phyloP scores from a whole-genome alignment of 2,329 filamentous ascomycete species.

The Calonectria hawksworthii region DNA sequence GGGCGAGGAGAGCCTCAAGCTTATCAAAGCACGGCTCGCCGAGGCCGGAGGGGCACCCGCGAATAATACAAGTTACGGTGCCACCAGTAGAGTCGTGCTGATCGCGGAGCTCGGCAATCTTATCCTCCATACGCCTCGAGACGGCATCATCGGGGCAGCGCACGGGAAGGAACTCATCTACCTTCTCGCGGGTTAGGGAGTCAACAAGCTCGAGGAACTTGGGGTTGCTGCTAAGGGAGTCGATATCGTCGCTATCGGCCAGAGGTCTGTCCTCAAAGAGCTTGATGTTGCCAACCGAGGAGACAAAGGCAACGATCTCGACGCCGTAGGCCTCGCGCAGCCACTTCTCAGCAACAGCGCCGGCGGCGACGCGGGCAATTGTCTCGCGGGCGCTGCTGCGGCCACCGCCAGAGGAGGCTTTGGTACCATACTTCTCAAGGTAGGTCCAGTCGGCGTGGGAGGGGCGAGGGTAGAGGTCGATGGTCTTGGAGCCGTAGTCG shows the following conservation, averaged over 20 bases:
- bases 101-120: conserved; percentile 84
- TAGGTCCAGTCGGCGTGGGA: conserved; percentile 98
- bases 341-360: conserved; percentile 95
- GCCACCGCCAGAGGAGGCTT: conserved; percentile 91
- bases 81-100: conserved; percentile 91
- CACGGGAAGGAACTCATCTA: conserved; percentile 87
- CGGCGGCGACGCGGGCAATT: conserved; percentile 91
- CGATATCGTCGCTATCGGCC: conserved; percentile 69
- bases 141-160: conserved; percentile 82
- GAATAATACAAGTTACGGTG: conserved; percentile 95
- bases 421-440: conserved; percentile 95
- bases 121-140: conserved; percentile 79
- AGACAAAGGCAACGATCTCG: conserved; percentile 92
- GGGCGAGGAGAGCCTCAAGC: conserved; percentile 89
- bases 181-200: conserved; percentile 75
- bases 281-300: conserved; percentile 78
- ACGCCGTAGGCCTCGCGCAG: conserved; percentile 83
- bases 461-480: conserved; percentile 91
- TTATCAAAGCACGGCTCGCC: conserved; percentile 98
- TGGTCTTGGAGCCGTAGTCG: conserved; percentile 91
- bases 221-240: conserved; percentile 78
- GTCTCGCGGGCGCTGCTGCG: conserved; percentile 95
- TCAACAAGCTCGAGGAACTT: conserved; percentile 72
- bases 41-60: conserved; percentile 85
- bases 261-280: conserved; percentile 78